Base-by-base conservation (phyloP, 805 yeast species). In the Teunomyces tritomae region DNA sequence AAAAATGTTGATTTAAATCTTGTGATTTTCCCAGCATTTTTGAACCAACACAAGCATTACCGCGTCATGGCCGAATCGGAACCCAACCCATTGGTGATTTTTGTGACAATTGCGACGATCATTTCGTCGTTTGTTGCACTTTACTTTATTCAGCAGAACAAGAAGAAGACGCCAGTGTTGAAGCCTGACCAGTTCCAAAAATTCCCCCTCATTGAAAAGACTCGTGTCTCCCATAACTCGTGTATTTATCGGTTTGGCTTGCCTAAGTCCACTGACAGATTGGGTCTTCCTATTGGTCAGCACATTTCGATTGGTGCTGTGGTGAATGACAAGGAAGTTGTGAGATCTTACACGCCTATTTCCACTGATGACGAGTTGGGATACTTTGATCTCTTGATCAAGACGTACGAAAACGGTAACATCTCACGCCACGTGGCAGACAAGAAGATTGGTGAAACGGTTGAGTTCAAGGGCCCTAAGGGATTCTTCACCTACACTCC, bases 241-340 rank as follows among this genome's bases (percentile, higher is more conserved):
- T 87, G 91, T 39, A 69, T 89, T 49, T 88, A 89, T 71, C 80
- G 91, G 62, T 89, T 92, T 62, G 88, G 85, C 9, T 78, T 92
- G 57, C 96, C 96, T 45, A 76, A 79, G 53, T 76, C 84, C 32
- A 76, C 80, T 45, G 90, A 87, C 63, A 74, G 82, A 40, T 78
- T 92, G 52, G 97, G 97, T 8, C 77, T 92, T 54, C 97, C 97
- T 48, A 85, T 89, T 61, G 98, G 98, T 46, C 97, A 92, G 72
- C 97, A 92, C 65, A 85, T 92, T 62, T 80, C 89, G 39, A 82
- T 91, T 57, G 80, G 81, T 16, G 92, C 95, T 14, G 73, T 67
- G 37, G 84, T 90, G 58, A 79, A 82, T 57, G 96, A 85, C 47
- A 87, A 87, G 70, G 91, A 86, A 58, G 76, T 89, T 44, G 81